Conservation (phyloP, 2,329 filamentous ascomycete species). For the Colletotrichum sublineola region DNA sequence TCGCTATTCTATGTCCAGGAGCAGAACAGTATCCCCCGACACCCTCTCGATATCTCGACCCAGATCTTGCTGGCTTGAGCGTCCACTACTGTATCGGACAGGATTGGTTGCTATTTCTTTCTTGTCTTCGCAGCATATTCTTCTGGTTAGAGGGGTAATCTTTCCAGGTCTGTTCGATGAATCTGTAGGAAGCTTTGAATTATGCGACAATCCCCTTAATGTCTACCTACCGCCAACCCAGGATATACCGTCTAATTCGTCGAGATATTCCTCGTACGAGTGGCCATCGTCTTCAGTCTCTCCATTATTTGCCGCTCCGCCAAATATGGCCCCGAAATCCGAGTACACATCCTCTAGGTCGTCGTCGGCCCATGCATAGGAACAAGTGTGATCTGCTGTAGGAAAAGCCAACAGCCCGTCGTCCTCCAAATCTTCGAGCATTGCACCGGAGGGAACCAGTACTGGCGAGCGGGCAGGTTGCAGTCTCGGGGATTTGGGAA, state of each 20-base stretch:
- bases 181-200: neutral
- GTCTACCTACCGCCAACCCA: slow-evolving; percentile 51
- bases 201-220: neutral
- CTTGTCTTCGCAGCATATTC: too few relatives aligned
- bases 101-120: too few relatives aligned
- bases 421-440: slow-evolving; percentile 55
- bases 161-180: neutral
- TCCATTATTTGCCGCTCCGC: slow-evolving; percentile 48
- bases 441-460: slow-evolving; percentile 48
- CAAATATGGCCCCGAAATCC: slow-evolving; percentile 67
- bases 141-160: neutral
- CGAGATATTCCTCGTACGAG: slow-evolving; percentile 67
- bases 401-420: slow-evolving; percentile 64
- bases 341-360: slow-evolving; percentile 67
- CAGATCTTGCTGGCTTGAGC: too few relatives aligned
- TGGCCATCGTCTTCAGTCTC: slow-evolving; percentile 55
- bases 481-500: slow-evolving; percentile 30
- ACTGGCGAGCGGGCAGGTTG: slow-evolving; percentile 41
- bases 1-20: neutral
- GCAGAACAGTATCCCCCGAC: neutral
- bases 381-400: slow-evolving; percentile 59
- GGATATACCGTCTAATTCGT: slow-evolving; percentile 68
- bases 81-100: neutral
- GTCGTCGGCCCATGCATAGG: slow-evolving; percentile 57
- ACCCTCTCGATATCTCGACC: neutral